phyloP scores from a whole-genome alignment of 1,139 yeast genomes.

The Blastobotrys persicus region DNA sequence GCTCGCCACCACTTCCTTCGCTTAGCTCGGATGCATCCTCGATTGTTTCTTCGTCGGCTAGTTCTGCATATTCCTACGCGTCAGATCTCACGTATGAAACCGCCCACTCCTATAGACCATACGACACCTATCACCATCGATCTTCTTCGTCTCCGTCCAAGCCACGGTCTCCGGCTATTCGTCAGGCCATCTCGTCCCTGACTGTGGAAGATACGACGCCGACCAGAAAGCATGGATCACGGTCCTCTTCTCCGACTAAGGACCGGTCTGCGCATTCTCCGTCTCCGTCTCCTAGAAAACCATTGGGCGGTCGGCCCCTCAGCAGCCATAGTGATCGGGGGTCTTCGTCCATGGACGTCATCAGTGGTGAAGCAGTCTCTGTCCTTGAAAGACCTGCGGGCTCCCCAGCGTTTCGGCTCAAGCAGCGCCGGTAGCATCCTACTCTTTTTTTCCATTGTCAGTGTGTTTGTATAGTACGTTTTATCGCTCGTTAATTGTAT shows the following conservation, averaged over 20 bases:
- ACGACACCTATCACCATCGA: slow-evolving; percentile 4
- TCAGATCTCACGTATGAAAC: slow-evolving; percentile 8
- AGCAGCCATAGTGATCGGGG: slow-evolving; percentile 10
- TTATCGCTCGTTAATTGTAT: slow-evolving; percentile 2
- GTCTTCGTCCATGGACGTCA: slow-evolving; percentile 9
- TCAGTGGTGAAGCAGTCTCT: slow-evolving; percentile 24
- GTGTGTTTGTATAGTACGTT: background rate
- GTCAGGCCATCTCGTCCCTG: slow-evolving; percentile 24
- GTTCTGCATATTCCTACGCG: slow-evolving; percentile 8
- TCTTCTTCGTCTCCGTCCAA: slow-evolving; percentile 5
- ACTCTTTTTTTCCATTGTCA: background rate
- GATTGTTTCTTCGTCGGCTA: slow-evolving; percentile 5
- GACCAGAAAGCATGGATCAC: slow-evolving; percentile 1
- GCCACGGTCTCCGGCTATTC: slow-evolving; percentile 6
- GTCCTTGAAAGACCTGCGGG: slow-evolving; percentile 23
- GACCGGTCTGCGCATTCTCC: slow-evolving; percentile 1
- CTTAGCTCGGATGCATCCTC: slow-evolving; percentile 7
- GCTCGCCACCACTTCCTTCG: slow-evolving; percentile 3
- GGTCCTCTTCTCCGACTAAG: slow-evolving; percentile 12
- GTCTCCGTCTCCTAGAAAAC: slow-evolving; percentile 3
- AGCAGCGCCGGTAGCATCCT: slow-evolving; percentile 3
- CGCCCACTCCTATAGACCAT: slow-evolving; percentile 7
- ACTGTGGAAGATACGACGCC: slow-evolving; percentile 8
- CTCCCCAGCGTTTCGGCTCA: slow-evolving; percentile 6
- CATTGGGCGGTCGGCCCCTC: slow-evolving; percentile 10